These are phyloP conservation scores for Rhodotorula sp. DNA, from an alignment of 1,284 basidiomycete genomes.

Conservation along the genomic window DNA sequence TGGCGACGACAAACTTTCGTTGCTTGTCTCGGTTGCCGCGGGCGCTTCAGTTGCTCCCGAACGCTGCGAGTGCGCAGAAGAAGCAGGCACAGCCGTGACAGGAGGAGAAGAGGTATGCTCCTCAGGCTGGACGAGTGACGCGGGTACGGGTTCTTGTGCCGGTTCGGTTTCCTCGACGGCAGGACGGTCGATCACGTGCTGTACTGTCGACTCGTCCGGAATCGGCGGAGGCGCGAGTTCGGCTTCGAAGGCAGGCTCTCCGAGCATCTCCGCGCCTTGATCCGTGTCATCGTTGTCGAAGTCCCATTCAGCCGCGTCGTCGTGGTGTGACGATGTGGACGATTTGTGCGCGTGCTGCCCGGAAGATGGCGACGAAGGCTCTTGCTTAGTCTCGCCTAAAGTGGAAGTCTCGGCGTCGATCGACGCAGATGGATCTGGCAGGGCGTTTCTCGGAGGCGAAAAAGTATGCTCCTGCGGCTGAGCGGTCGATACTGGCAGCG, in stretches of 20 bases:
- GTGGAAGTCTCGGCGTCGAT: not conserved
- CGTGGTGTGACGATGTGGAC: not conserved
- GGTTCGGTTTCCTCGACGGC: no score
- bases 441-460: not conserved
- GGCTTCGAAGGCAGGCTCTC: not conserved
- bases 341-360: no score
- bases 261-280: not conserved
- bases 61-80: no score
- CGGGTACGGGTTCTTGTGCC: not conserved
- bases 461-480: conserved; percentile 1
- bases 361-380: not conserved
- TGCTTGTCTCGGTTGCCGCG: not conserved
- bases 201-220: not conserved
- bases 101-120: conserved; percentile 8
- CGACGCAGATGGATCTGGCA: no score
- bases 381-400: not conserved
- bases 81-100: not conserved
- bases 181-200: not conserved
- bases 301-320: not conserved
- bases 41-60: not conserved
- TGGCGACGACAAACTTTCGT: no score
- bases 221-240: not conserved
- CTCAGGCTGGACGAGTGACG: not conserved
- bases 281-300: not conserved
- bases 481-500: not conserved